Evolutionary conservation across 106 monocot species (phyloP).

Genomic region (Acorus gramineus): DNA sequence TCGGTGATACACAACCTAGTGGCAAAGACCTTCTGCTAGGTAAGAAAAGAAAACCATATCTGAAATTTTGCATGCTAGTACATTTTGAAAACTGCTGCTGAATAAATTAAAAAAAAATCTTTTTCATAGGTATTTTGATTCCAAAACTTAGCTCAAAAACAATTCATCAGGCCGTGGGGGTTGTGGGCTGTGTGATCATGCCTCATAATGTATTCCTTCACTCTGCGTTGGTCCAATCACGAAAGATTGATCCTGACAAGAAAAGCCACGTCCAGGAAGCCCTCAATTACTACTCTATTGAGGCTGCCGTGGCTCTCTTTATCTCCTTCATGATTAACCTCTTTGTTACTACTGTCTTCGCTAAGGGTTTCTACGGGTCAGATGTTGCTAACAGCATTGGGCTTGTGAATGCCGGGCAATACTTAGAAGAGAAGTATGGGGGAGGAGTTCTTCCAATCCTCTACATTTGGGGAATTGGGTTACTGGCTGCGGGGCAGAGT

Average conservation of each 20-base stretch:
- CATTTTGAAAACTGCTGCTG: too few species aligned
- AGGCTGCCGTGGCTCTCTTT: conserved; percentile 54
- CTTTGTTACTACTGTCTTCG: conserved; percentile 80
- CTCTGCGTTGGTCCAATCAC: conserved; percentile 83
- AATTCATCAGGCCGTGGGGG: conserved; percentile 70
- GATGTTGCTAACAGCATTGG: conserved; percentile 51
- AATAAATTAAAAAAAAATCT: background rate
- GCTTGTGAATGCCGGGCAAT: conserved; percentile 83
- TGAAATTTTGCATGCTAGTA: background rate
- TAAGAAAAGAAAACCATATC: conserved; percentile 7
- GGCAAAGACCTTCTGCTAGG: conserved; percentile 61
- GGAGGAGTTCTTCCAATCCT: conserved; percentile 63
- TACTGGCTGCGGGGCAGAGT: conserved; percentile 82
- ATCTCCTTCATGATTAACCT: conserved; percentile 71
- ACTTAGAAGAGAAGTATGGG: conserved; percentile 68
- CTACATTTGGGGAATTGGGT: conserved; percentile 85
- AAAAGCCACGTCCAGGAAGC: conserved; percentile 49
- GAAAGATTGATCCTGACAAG: conserved; percentile 47
- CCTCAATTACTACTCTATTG: conserved; percentile 70
- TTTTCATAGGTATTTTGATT: conserved; percentile 45
- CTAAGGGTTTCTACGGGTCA: conserved; percentile 74
- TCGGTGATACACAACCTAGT: conserved; percentile 62
- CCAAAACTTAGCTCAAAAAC: conserved; percentile 71
- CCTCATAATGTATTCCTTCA: conserved; percentile 87
- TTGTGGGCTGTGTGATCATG: conserved; percentile 80